phyloP scores from a whole-genome alignment of 352 stramenopile species.

The Pseudoperonospora humuli region DNA sequence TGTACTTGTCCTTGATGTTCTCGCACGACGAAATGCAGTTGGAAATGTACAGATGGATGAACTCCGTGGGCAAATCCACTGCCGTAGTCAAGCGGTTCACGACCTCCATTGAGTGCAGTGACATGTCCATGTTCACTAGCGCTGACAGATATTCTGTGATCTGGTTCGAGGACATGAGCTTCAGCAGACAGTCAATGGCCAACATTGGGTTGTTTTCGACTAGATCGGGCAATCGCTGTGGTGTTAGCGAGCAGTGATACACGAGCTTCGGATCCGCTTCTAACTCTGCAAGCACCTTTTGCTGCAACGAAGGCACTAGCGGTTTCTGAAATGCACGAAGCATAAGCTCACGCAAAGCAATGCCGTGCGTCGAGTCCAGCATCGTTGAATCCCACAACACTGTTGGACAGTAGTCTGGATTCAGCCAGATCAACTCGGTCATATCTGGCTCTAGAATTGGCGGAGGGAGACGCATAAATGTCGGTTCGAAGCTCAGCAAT shows the following conservation, averaged over 20 bases:
- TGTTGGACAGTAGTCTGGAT: conserved; percentile 87
- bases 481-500: conserved; percentile 82
- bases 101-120: conserved; percentile 97
- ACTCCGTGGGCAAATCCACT: conserved; percentile 93
- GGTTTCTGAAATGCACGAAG: conserved; percentile 85
- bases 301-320: conserved; percentile 82
- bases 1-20: conserved; percentile 98
- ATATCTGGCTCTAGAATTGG: conserved; percentile 81
- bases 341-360: conserved; percentile 87
- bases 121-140: conserved; percentile 99
- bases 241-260: conserved; percentile 89
- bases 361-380: conserved; percentile 78
- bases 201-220: conserved; percentile 98
- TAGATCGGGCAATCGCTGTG: conserved; percentile 91
- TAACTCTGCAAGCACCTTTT: conserved; percentile 85
- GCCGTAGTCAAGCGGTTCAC: conserved; percentile 90
- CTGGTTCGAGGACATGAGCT: conserved; percentile 86
- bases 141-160: conserved; percentile 95
- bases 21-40: conserved; percentile 98
- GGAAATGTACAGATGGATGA: conserved; percentile 98
- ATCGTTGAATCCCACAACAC: conserved; percentile 88
- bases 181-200: conserved; percentile 93
- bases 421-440: conserved; percentile 89
- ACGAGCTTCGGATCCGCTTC: conserved; percentile 86
- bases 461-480: conserved; percentile 80